Base-by-base conservation (phyloP, 2,329 filamentous ascomycete species). In the Ambrosiella xylebori region DNA sequence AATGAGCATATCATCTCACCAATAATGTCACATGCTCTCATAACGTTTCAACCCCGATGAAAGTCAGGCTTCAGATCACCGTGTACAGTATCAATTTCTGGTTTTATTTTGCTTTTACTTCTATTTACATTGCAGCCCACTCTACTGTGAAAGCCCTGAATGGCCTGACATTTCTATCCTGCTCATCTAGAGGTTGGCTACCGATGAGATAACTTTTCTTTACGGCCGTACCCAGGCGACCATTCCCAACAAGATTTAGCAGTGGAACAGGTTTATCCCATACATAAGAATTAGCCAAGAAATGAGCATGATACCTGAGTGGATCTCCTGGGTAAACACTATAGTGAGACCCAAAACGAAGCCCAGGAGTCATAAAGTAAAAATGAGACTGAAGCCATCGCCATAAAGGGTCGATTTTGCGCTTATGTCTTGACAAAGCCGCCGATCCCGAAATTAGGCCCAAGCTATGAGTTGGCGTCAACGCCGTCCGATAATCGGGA, bases 281-380 rank as follows among this genome's bases (percentile, higher is more conserved):
- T n/a, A 76, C 81, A 64, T 86, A 81, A 38, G 86, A 82, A n/a
- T 84, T 85, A 7, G 85, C 87, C 64, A 95, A 78, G 68, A 95
- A 97, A 69, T 98, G 93, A 51, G 88, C 93, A 70, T 98, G 93
- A 68, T 94, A 98, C 9, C 93, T 84, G 56, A 98, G 75, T 1
- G 93, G 89, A 68, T 98, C 93, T 51, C 93, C 93, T 0, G 93
- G 93, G 65, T 98, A 98, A 4, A 94, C 88, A 64, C 89, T 88
- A 70, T 95, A 96, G 66, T 93, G 82, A 65, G 90, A 94, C 35
- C 93, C 93, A 66, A 98, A 98, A 35, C 93, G 86, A 56, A 98
- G 76, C 7, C 93, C 93, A 1, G 93, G 93, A 57, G 89, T 90
- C 66, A 93, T 82, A 71, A 85, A 97, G 71, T 91, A 96, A 15